A percentile compares a stretch with the other conserved stretches of the same genome.
Conservation (phyloP, 495 filamentous ascomycete genomes). For the Pyrenopolyporus hunteri region DNA sequence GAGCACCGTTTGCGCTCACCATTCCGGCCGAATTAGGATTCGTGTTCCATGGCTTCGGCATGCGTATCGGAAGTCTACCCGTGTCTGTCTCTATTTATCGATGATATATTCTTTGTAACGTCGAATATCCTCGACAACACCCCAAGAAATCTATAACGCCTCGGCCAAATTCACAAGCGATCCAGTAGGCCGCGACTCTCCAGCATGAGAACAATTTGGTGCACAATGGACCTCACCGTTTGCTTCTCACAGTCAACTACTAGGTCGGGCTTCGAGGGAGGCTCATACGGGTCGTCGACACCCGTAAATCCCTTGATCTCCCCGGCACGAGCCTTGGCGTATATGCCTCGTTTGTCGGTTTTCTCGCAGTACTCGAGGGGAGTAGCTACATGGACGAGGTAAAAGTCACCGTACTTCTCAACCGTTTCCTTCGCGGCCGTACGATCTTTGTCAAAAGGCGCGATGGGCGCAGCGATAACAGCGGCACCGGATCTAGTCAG, state of each 20-base stretch:
- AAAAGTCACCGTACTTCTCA: slow-evolving; percentile 87
- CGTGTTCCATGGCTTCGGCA: not conserved
- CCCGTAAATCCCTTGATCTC: slow-evolving; percentile 99
- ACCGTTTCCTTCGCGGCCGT: slow-evolving; percentile 80
- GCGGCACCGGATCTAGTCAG: slow-evolving; percentile 90
- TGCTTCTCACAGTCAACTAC: slow-evolving; percentile 84
- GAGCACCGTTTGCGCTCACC: not conserved
- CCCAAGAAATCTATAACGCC: not conserved
- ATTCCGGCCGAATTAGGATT: not conserved
- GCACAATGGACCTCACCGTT: slow-evolving; percentile 88
- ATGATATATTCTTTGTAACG: not conserved
- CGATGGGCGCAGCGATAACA: slow-evolving; percentile 97
- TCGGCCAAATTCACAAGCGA: slow-evolving; percentile 44
- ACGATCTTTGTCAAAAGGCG: slow-evolving; percentile 82
- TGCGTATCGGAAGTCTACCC: slow-evolving; percentile 1
- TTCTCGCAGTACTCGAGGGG: slow-evolving; percentile 89
- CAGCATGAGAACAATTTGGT: slow-evolving; percentile 93
- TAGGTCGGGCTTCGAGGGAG: slow-evolving; percentile 79
- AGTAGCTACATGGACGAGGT: slow-evolving; percentile 93
- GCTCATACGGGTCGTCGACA: slow-evolving; percentile 97
- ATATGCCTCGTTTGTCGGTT: slow-evolving; percentile 94
- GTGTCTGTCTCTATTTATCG: not conserved
- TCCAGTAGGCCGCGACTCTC: slow-evolving; percentile 89
- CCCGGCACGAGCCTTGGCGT: slow-evolving; percentile 79
- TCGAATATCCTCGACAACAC: not conserved